Base-by-base conservation (phyloP, 176 grass and related monocot species). In the Triticum monococcum region DNA sequence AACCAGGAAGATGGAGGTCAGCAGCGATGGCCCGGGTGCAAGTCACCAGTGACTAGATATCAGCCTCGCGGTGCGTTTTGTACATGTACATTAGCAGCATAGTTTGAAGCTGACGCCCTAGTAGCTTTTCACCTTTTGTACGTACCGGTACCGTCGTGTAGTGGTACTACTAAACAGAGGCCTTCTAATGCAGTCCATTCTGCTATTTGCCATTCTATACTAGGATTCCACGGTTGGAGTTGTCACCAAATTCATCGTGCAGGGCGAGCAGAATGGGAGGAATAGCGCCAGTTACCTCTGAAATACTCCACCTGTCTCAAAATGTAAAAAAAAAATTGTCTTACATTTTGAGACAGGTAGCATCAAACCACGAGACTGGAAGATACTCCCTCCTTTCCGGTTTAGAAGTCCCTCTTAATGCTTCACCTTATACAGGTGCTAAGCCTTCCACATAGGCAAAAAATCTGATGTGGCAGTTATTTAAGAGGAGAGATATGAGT, bases 1-100 rank as follows among this genome's bases (percentile, higher is more conserved):
- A 81, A 89, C 88, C 26, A 89, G 92, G 81, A 96, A 93, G 75
- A 93, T 96, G 89, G 94, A 89, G 57, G 71, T 94, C 33, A 80
- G 70, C 68, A 22, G 61, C 28, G 81, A 91, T 64, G 78, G 62
- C 25, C 63, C 88, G 62, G 68, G n/a, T 26, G 41, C 8, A 33
- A 24, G 5, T 28, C 63, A 79, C 75, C 68, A 60, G 75, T 13
- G 50, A 54, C 3, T 3, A 23, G 12, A 3, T 75, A 74, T 12
- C 68, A 31, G 41, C 24, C 26, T 66, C 72, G 22, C 18, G 22
- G 45, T 54, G 20, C 7, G 64, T 88, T 60, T 68, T 84, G 17
- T 75, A 14, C 41, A 32, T 87, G 81, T 87, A 74, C 80, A 79
- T 5, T 62, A 83, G 45, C 72, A 64, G 28, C 36, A 70, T 68